Conservation (phyloP, 257 asterid genomes). For the Euphrasia confusa region DNA sequence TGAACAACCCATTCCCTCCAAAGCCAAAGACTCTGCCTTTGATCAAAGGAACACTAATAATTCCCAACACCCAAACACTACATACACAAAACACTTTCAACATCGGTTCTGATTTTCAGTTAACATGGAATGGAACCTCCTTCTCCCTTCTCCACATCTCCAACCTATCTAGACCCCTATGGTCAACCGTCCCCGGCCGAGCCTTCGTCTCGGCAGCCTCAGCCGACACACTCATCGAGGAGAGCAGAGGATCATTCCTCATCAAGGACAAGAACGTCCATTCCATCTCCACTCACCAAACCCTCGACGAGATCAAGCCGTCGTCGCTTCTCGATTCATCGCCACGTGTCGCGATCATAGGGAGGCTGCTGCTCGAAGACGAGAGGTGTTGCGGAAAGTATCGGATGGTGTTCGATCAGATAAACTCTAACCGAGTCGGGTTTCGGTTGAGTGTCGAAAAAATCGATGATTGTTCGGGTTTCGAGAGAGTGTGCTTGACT, state of each 20-base stretch:
- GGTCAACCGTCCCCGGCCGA: slow-evolving; percentile 81
- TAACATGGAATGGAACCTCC: slow-evolving; percentile 70
- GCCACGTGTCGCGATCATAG: slow-evolving; percentile 53
- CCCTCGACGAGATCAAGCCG: slow-evolving; percentile 41
- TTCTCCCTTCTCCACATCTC: slow-evolving; percentile 52
- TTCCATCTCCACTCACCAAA: slow-evolving; percentile 64
- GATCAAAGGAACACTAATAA: slow-evolving; percentile 42
- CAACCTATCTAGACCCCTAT: slow-evolving; percentile 51
- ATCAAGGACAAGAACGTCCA: slow-evolving; percentile 57
- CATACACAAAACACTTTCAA: slow-evolving; percentile 38
- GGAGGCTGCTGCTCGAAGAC: slow-evolving; percentile 46
- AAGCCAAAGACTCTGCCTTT: slow-evolving; percentile 45
- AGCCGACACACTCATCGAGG: slow-evolving; percentile 80
- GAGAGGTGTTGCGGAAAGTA: slow-evolving; percentile 47
- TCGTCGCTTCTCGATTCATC: slow-evolving; percentile 28
- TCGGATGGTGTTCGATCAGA: slow-evolving; percentile 76
- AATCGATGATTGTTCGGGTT: slow-evolving; percentile 31
- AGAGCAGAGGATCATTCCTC: slow-evolving; percentile 87
- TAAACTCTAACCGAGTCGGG: slow-evolving; percentile 53
- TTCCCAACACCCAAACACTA: slow-evolving; percentile 36
- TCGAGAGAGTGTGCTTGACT: slow-evolving; percentile 67
- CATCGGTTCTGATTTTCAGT: slow-evolving; percentile 64
- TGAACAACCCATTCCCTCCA: slow-evolving; percentile 83
- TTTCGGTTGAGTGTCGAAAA: slow-evolving; percentile 66
- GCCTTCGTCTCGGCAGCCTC: slow-evolving; percentile 79